These are phyloP conservation scores for Cenchrus fungigraminus DNA, from an alignment of 176 grass and related monocot species.

Conservation along the genomic window DNA sequence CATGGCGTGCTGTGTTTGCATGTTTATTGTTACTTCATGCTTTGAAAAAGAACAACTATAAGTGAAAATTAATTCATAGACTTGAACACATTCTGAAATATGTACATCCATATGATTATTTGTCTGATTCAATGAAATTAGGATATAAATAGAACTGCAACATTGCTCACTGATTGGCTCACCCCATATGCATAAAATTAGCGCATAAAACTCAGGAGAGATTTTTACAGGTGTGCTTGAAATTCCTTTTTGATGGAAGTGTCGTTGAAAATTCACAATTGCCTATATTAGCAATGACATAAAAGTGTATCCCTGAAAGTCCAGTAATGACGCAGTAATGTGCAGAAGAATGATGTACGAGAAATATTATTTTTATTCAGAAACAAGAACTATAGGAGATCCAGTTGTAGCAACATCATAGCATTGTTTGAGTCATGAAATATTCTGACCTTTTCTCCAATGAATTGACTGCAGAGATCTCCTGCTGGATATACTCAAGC, in stretches of 20 bases:
- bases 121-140: background rate
- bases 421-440: conserved; percentile 10
- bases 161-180: background rate
- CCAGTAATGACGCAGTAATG: background rate
- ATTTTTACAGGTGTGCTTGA: conserved; percentile 2
- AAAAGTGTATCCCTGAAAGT: background rate
- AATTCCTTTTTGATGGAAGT: background rate
- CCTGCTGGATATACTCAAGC: conserved; percentile 74
- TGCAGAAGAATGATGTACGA: conserved; percentile 15
- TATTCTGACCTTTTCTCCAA: conserved; percentile 12
- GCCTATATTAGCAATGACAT: background rate
- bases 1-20: conserved; percentile 5
- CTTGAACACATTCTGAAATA: conserved; percentile 3
- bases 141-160: background rate
- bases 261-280: background rate
- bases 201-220: background rate
- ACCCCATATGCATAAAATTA: background rate
- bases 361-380: conserved; percentile 6
- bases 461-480: conserved; percentile 48
- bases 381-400: conserved; percentile 26
- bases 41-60: conserved; percentile 9
- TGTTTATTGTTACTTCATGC: background rate
- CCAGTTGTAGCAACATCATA: background rate
- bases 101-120: background rate
- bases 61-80: background rate